These are phyloP conservation scores for Mycosphaerella sp. DNA, from an alignment of 2,329 filamentous ascomycete species.

Conservation along the genomic window DNA sequence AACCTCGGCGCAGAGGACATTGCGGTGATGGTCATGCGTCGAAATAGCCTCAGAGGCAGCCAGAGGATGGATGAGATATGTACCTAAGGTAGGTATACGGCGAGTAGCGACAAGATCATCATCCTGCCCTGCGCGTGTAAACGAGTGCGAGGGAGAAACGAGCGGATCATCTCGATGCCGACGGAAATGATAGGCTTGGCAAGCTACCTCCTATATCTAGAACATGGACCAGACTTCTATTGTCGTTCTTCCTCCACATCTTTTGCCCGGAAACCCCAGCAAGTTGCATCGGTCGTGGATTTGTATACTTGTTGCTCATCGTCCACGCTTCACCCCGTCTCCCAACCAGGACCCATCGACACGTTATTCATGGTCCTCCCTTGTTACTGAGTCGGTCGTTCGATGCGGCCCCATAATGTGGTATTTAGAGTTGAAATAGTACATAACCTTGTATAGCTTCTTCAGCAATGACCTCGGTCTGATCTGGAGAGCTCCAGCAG, in stretches of 20 bases:
- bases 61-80: not conserved
- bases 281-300: too few relatives aligned
- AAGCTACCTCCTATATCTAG: too few relatives aligned
- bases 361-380: too few relatives aligned
- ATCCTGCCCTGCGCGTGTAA: not conserved
- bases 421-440: not conserved
- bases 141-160: not conserved
- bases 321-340: too few relatives aligned
- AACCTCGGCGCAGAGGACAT: conserved; percentile 5
- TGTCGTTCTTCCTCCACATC: too few relatives aligned
- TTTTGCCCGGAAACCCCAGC: too few relatives aligned
- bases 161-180: conserved; percentile 1
- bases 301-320: too few relatives aligned
- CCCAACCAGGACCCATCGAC: too few relatives aligned
- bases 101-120: not conserved
- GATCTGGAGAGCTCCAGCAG: not conserved
- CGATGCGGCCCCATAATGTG: not conserved
- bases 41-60: not conserved
- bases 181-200: conserved; percentile 4
- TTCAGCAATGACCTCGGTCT: not conserved
- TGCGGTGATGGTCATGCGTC: conserved; percentile 4
- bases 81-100: too few relatives aligned
- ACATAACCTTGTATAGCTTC: not conserved
- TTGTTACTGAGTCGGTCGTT: not conserved
- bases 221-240: not conserved